Evolutionary conservation across 768 basidiomycete genomes (phyloP).

Genomic region (Hortiboletus campestris): DNA sequence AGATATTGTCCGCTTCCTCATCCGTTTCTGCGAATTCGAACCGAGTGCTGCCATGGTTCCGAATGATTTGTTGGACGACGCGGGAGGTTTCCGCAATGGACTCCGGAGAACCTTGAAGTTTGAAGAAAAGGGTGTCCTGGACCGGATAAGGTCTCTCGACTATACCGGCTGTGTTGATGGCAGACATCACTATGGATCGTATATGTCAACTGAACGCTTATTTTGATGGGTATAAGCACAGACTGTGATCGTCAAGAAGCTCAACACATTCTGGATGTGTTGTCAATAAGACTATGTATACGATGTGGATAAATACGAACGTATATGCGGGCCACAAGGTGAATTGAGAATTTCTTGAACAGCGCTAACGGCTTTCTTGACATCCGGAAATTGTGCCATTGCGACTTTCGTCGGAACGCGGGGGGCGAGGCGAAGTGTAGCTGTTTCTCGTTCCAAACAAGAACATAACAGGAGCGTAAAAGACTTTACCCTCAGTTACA

Average conservation of each 20-base stretch:
- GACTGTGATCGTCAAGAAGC: slow-evolving; percentile 75
- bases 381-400: slow-evolving; percentile 82
- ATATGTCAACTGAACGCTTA: not conserved
- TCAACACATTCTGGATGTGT: slow-evolving; percentile 74
- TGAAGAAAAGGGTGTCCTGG: slow-evolving; percentile 85
- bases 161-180: slow-evolving; percentile 67
- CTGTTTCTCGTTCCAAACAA: slow-evolving; percentile 36
- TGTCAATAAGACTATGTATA: not conserved
- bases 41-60: slow-evolving; percentile 61
- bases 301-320: slow-evolving; percentile 39
- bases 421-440: slow-evolving; percentile 80
- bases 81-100: slow-evolving; percentile 58
- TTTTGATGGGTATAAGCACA: slow-evolving; percentile 14
- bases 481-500: slow-evolving; percentile 69
- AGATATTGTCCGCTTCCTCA: slow-evolving; percentile 72
- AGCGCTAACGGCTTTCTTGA: slow-evolving; percentile 73
- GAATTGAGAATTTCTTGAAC: slow-evolving; percentile 78
- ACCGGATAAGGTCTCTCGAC: slow-evolving; percentile 62
- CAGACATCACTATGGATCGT: slow-evolving; percentile 60
- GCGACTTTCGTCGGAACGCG: slow-evolving; percentile 81
- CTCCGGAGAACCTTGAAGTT: slow-evolving; percentile 75
- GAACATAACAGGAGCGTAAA: not conserved
- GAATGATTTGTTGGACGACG: slow-evolving; percentile 57
- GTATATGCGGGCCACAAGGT: slow-evolving; percentile 68
- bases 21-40: slow-evolving; percentile 76